Base-by-base conservation (phyloP, 371 early-diverging fungal species). In the Syncephalastrum racemosum region DNA sequence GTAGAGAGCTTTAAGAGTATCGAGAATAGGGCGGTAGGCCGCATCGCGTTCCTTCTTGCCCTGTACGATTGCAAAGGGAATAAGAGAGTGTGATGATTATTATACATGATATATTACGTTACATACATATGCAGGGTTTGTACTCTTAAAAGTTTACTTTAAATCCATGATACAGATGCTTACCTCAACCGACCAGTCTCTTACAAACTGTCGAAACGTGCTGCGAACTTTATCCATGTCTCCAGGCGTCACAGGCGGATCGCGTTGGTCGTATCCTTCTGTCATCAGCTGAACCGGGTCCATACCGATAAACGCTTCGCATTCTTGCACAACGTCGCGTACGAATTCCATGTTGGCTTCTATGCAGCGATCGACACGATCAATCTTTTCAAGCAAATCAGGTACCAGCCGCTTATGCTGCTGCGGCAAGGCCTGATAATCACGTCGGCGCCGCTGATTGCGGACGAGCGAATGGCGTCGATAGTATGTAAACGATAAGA, bases 201-300 rank as follows among this genome's bases (percentile, higher is more conserved):
- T 79, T 24, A 93, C 94, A 78, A 96, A 90, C 67, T 93, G 94
- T 62, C 90, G 88, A 54, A 97, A 67, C 1, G 94, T 95, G 55
- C 87, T 88, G 25, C 88, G 82, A 4, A 95, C 87, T 75, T 91
- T 92, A 67, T 94, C 94, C 88, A 94, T 90, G 55, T 94, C 91
- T 50, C 67, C 68, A 23, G 88, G 84, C 3, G 83, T 67, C 12
- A 86, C 82, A 19, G 78, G 77, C n/a, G 82, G 77, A 22, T 59
- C 57, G 5, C 70, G 66, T 15, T 68, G 64, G 31, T 63, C 64
- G 15, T 70, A 69, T 41, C 77, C 71, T 47, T 76, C 68, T 24
- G 77, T 64, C 36, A 78, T 71, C 23, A 73, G 67, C 36, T 73
- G 73, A 49, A 78, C 60, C 15, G 75, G 59, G 70, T 86, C 59